Evolutionary conservation across 495 filamentous ascomycete genomes (phyloP), one percentile per base, ranked within the genome.

Genomic region (Penicillium psychrofluorescens): DNA sequence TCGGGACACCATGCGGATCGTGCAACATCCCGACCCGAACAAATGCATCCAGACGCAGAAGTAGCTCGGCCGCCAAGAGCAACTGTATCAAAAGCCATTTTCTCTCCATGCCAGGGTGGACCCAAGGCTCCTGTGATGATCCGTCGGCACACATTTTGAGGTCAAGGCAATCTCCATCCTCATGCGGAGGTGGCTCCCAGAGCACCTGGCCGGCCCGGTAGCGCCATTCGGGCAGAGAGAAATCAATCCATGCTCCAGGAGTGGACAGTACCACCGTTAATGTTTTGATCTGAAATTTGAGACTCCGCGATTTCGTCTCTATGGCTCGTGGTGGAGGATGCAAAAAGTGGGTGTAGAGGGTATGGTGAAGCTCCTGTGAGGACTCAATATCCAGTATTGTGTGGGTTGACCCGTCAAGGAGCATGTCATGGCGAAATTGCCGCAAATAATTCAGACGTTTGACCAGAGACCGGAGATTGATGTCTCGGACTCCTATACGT

Each of bases 1-100:
- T 63, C 38, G 65, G 60, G 36, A 72, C 64, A 29, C 60, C 57
- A 35, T 45, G 71, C 57, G 46, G 69, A 53, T 60, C 78, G 66
- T 55, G 76, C 63, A 59, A 71, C 72, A 61, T 78, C 11, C 54
- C 66, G 10, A 64, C 42, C 13, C 64, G 74, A 4, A 85, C 78
- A 41, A 88, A 79, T 4, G 80, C 79, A 48, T 90, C 84, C 4
- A 92, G 62, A 11, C 88, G 80, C 13, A 90, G 62, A 8, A 91
- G 72, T 15, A 95, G 72, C 58, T 95, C 88, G 32, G 80, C 85
- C 7, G 86, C 70, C 12, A 95, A 70, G 14, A 88, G 66, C 49
- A 92, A 79, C 61, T 95, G 88, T 9, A 95, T 69, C 7, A 95
- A 64, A 15, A 91, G 62, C 78, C 86, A 88, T 44, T 88, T 88